Evolutionary conservation across 148 eudicot species (phyloP).

Genomic region (Bassia scoparia): DNA sequence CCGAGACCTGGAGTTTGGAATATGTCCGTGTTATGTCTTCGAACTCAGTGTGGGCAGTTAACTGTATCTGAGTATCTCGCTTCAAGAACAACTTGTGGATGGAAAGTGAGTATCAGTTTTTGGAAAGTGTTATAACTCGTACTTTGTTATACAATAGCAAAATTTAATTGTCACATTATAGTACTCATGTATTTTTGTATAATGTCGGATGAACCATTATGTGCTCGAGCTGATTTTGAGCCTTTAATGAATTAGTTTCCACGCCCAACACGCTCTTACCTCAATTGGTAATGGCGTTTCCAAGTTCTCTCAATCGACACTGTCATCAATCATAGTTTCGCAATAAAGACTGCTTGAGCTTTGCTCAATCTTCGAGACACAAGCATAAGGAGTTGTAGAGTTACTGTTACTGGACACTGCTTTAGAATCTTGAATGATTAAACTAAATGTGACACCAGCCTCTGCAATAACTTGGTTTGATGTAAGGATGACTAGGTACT

Average conservation of each 20-base stretch:
- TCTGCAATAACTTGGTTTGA: background rate
- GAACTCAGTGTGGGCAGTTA: conserved; percentile 84
- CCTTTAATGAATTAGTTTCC: conserved; percentile 87
- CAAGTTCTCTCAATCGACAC: conserved; percentile 93
- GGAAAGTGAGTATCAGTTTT: conserved; percentile 49
- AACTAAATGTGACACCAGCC: background rate
- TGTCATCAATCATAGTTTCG: conserved; percentile 94
- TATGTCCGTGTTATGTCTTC: conserved; percentile 73
- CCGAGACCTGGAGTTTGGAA: conserved; percentile 99
- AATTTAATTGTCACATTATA: background rate
- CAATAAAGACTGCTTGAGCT: conserved; percentile 83
- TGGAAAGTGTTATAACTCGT: conserved; percentile 18
- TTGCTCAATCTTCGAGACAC: conserved; percentile 81
- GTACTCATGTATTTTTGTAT: background rate
- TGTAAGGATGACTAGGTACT: conserved; percentile 8
- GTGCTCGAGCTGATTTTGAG: conserved; percentile 88
- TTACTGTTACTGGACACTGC: background rate
- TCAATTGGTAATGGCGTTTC: conserved; percentile 97
- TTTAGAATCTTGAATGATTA: background rate
- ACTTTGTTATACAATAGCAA: background rate
- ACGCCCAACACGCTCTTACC: conserved; percentile 76
- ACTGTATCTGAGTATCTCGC: conserved; percentile 71
- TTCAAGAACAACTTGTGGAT: conserved; percentile 94
- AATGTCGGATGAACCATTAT: conserved; percentile 37
- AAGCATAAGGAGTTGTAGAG: conserved; percentile 69